Evolutionary conservation across 768 basidiomycete genomes (phyloP), one percentile per base, ranked within the genome.

Genomic region (Tephrocybe sp.): DNA sequence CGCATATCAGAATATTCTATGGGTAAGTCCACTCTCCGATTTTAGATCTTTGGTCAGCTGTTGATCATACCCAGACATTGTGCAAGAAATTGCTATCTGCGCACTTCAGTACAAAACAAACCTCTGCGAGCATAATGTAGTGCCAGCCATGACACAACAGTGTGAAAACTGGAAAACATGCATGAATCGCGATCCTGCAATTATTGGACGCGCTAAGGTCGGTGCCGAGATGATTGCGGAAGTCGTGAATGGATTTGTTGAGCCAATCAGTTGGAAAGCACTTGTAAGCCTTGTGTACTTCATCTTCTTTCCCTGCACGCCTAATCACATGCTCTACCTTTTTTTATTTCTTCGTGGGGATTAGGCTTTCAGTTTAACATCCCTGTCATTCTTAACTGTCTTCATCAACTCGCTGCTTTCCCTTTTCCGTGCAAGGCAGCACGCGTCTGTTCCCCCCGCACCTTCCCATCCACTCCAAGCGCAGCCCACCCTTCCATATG

Each of bases 201-300:
- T 87, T 35, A 82, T 95, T 36, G 92, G 92, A 1, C 88, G 92
- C 51, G 91, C 93, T 52, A 85, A 82, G 60, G 87, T 99, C 57
- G 85, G 89, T 39, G 94, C 95, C 51, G 93, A 98, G 75, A 83
- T 97, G 51, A 86, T 98, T 68, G 96, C 92, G 46, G 95, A 97
- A 63, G 89, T 98, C 39, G 85, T 98, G 55, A 97, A 98, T 65
- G 85, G 92, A 1, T 99, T 99, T 64, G 90, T 98, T 12, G 96
- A 99, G 64, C 89, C 89, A 43, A 95, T 99, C 69, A 93, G 89
- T 66, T 98, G 94, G 92, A 97, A 95, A 72, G 94, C 94, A 11
- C 72, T 98, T 68, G 96, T 92, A 55, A 68, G 89, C 70, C 23
- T 38, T 46, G 22, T 55, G 19, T 45, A 30, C 32, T 23, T 34